Evolutionary conservation across 2,329 filamentous ascomycete species (phyloP).

Genomic region (Ceratocystis colombiana): DNA sequence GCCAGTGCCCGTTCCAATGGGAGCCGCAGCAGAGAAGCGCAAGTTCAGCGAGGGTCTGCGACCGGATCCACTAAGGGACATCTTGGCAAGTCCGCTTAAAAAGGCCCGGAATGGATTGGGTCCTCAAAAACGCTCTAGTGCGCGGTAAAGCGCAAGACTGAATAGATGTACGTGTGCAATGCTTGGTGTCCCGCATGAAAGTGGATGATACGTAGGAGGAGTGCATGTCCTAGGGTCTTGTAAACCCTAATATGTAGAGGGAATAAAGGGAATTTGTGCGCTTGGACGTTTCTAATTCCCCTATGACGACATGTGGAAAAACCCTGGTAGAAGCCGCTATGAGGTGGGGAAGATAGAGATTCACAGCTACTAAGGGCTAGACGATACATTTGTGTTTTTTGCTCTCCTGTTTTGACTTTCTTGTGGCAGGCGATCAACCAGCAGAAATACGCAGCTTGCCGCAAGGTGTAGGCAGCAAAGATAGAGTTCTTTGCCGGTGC

Average conservation of each 20-base stretch:
- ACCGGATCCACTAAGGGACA: conserved; percentile 31
- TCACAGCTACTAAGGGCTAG: not conserved
- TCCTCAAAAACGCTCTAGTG: conserved; percentile 5
- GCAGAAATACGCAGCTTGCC: not conserved
- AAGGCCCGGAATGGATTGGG: conserved; percentile 10
- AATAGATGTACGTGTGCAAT: not conserved
- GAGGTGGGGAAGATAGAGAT: too few relatives aligned
- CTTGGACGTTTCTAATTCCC: not conserved
- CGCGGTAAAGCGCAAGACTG: not conserved
- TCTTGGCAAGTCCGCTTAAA: conserved; percentile 19
- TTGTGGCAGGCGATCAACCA: not conserved
- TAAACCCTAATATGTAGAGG: not conserved
- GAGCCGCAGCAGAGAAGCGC: conserved; percentile 24
- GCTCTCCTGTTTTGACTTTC: not conserved
- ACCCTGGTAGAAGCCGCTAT: not conserved
- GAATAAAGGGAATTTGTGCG: not conserved
- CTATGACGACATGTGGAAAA: conserved; percentile 13
- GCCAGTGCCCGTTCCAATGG: conserved; percentile 15
- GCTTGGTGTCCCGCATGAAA: not conserved
- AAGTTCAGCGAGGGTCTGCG: conserved; percentile 26
- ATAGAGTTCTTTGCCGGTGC: not conserved
- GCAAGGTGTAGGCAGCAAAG: not conserved
- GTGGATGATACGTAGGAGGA: not conserved
- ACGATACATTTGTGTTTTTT: not conserved
- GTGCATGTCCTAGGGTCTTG: not conserved